Evolutionary conservation across 2,329 filamentous ascomycete genomes (phyloP).

Genomic region (Stemphylium vesicarium): DNA sequence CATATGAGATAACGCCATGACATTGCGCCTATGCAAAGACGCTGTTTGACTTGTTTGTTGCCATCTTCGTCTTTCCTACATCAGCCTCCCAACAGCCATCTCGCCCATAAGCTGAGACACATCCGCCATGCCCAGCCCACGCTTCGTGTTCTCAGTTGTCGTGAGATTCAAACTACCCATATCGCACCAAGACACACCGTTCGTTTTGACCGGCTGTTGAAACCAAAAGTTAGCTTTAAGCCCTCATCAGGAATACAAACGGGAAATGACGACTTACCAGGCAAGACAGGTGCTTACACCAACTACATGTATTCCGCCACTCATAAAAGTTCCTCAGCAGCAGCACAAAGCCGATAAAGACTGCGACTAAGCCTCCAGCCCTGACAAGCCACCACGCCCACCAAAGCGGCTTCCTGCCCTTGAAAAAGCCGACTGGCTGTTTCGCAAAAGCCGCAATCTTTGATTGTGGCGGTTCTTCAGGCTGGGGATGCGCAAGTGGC

Average conservation of each 20-base stretch:
- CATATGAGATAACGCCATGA: no score
- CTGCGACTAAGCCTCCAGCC: slow-evolving; percentile 76
- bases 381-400: slow-evolving; percentile 97
- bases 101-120: slow-evolving; percentile 5
- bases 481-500: slow-evolving; percentile 20
- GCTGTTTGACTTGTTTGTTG: no score
- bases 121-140: slow-evolving; percentile 6
- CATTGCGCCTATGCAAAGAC: no score
- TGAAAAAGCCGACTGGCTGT: slow-evolving; percentile 76
- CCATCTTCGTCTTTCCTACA: neutral
- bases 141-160: slow-evolving; percentile 16
- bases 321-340: slow-evolving; percentile 91
- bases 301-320: slow-evolving; percentile 75
- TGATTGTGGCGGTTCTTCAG: slow-evolving; percentile 2
- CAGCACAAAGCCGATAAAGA: slow-evolving; percentile 83
- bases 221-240: neutral
- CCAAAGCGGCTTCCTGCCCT: slow-evolving; percentile 90
- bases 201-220: slow-evolving; percentile 30
- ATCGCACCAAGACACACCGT: slow-evolving; percentile 46
- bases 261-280: slow-evolving; percentile 67
- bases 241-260: neutral
- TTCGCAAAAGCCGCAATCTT: slow-evolving; percentile 55
- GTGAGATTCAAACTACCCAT: slow-evolving; percentile 37
- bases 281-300: slow-evolving; percentile 96
- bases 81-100: neutral